Percentiles rank a stretch among this genome's conserved stretches.
These are phyloP conservation scores for Hevea brasiliensis DNA, from an alignment of 345 rosid genomes.

Conservation along the genomic window DNA sequence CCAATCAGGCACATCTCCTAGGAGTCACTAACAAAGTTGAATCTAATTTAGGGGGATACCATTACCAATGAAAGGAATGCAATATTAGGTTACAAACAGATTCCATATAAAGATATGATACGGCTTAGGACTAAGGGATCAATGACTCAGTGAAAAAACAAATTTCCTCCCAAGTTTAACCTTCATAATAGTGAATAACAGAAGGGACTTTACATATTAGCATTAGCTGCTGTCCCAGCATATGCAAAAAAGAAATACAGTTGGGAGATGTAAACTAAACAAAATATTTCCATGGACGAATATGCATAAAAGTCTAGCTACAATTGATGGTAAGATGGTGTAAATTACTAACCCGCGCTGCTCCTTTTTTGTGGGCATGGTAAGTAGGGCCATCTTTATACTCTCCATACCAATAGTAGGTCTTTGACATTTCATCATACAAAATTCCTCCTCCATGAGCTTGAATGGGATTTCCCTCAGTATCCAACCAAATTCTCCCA, in stretches of 20 bases:
- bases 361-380: conserved; percentile 66
- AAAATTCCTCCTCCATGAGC: conserved; percentile 94
- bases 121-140: background rate
- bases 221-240: conserved; percentile 11
- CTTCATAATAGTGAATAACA: background rate
- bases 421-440: conserved; percentile 52
- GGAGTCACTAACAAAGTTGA: background rate
- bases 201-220: conserved; percentile 8
- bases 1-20: background rate
- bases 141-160: background rate
- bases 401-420: conserved; percentile 92
- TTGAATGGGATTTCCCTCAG: conserved; percentile 87
- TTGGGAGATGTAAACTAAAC: background rate
- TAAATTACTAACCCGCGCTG: conserved; percentile 57
- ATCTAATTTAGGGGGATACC: background rate
- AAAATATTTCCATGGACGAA: background rate
- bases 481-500: conserved; percentile 87
- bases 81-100: background rate
- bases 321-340: conserved; percentile 9
- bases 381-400: conserved; percentile 94
- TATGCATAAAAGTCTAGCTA: conserved; percentile 6
- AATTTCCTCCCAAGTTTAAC: background rate
- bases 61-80: background rate
- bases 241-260: background rate
- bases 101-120: background rate